Evolutionary conservation across 192 early-diverging fungal genomes (phyloP), one percentile per base, ranked within the genome.

Genomic region (Phlyctochytrium bullatum): DNA sequence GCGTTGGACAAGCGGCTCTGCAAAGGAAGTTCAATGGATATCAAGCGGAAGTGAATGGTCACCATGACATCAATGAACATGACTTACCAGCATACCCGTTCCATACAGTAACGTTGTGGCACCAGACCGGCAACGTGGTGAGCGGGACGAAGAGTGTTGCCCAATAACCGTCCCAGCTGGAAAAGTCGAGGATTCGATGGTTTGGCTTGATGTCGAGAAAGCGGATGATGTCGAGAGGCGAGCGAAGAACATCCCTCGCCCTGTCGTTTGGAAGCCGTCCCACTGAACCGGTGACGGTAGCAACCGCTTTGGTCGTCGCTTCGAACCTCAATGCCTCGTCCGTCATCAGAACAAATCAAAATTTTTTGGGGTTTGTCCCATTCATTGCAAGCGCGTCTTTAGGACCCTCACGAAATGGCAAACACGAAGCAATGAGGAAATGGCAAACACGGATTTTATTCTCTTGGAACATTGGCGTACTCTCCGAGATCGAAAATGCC

Each of bases 141-240:
- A 35, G 61, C 36, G 61, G 12, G 10, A 28, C n/a, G 32, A 40
- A 36, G 10, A 62, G 32, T 6, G 36, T 40, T 28, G 61, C 12
- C 61, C 61, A 62, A 28, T 62, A 62, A n/a, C 61, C 61, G 36
- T 62, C 61, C 31, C 61, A 33, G 32, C 28, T n/a, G 6, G 61
- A 36, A 28, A 62, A 62, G 61, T 62, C 61, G 28, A 62, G 61
- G 32, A 62, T 23, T 10, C 61, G 61, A 23, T 62, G 61, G 61
- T 62, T 34, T 6, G 31, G 61, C 36, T 40, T 62, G 33, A 62
- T 36, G 61, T 62, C 36, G 16, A 62, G 61, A 36, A 40, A 33
- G 16, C 20, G 12, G 61, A 62, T 12, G 25, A 62, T 25, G 4
- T 33, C 28, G 10, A 62, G 33, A 3, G 61, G 61, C 31, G 6